Evolutionary conservation across 768 basidiomycete species (phyloP).

Genomic region (Panaeolus cyanescens): DNA sequence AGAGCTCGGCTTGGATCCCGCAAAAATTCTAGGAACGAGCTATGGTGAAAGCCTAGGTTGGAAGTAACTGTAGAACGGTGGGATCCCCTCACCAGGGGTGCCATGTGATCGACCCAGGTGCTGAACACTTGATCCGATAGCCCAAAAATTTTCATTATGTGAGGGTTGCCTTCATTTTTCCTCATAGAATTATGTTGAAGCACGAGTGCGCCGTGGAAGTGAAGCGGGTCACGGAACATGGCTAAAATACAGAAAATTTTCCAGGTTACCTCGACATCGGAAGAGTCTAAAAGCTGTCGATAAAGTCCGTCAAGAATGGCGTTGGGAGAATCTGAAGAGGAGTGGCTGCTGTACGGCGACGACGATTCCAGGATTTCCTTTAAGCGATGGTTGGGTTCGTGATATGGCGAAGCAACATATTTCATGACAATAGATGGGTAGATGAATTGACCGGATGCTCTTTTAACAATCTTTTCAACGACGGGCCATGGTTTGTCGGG

Average conservation of each 20-base stretch:
- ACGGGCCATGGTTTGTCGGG: conserved; percentile 4
- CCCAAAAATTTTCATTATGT: too few relatives aligned
- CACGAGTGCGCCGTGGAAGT: too few relatives aligned
- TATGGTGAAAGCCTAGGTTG: neutral
- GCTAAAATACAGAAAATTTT: too few relatives aligned
- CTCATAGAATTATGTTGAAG: too few relatives aligned
- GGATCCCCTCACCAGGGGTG: too few relatives aligned
- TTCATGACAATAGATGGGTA: neutral
- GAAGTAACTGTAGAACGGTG: neutral
- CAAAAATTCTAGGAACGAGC: neutral
- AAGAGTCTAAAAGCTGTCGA: neutral
- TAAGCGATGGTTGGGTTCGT: neutral
- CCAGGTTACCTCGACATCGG: neutral
- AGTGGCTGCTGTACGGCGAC: neutral
- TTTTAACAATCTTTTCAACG: neutral
- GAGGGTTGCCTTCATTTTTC: too few relatives aligned
- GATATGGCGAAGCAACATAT: neutral
- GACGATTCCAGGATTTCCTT: neutral
- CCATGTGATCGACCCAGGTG: neutral
- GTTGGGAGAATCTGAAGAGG: too few relatives aligned
- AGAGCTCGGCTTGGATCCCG: neutral
- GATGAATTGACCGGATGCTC: neutral
- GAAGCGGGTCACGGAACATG: too few relatives aligned
- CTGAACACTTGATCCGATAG: too few relatives aligned
- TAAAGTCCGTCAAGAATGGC: neutral